phyloP scores from a whole-genome alignment of 768 basidiomycete genomes.

The Rhodotorula babjevae region DNA sequence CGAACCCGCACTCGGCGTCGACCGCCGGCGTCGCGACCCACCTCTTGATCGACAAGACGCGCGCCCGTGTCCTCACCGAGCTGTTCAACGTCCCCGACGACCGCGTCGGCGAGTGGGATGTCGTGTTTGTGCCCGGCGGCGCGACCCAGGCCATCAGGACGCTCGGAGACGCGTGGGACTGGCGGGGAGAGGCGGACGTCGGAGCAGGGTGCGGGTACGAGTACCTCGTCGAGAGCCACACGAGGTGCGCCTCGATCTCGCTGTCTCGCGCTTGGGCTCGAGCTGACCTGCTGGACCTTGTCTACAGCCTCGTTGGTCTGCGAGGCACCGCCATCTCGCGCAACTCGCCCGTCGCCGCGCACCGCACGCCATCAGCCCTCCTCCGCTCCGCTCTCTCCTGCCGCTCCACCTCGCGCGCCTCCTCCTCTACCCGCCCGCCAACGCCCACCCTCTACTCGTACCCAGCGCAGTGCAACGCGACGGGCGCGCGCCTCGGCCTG shows the following conservation, averaged over 20 bases:
- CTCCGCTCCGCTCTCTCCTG: slow-evolving; percentile 5
- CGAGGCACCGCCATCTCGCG: slow-evolving; percentile 8
- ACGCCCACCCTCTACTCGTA: slow-evolving; percentile 31
- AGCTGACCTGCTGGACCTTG: no score
- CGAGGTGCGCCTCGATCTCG: slow-evolving; percentile 1
- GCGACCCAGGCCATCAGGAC: slow-evolving; percentile 38
- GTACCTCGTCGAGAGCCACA: slow-evolving; percentile 24
- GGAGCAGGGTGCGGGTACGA: neutral
- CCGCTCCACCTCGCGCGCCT: neutral
- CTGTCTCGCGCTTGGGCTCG: neutral
- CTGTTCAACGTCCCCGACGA: slow-evolving; percentile 32
- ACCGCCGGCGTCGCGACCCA: slow-evolving; percentile 23
- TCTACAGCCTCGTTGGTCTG: slow-evolving; percentile 10
- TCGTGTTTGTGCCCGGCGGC: slow-evolving; percentile 41
- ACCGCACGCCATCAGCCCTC: neutral
- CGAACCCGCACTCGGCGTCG: slow-evolving; percentile 42
- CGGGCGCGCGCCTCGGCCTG: slow-evolving; percentile 32
- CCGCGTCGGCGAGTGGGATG: slow-evolving; percentile 32
- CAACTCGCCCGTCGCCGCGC: neutral
- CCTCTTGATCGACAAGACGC: slow-evolving; percentile 21
- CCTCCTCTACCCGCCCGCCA: neutral
- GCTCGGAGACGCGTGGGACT: slow-evolving; percentile 38
- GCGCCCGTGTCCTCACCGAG: slow-evolving; percentile 27
- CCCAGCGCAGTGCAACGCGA: slow-evolving; percentile 43
- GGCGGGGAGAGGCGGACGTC: slow-evolving; percentile 12